Evolutionary conservation across 306 rosid species (phyloP).

Genomic region (Prunus mume): DNA sequence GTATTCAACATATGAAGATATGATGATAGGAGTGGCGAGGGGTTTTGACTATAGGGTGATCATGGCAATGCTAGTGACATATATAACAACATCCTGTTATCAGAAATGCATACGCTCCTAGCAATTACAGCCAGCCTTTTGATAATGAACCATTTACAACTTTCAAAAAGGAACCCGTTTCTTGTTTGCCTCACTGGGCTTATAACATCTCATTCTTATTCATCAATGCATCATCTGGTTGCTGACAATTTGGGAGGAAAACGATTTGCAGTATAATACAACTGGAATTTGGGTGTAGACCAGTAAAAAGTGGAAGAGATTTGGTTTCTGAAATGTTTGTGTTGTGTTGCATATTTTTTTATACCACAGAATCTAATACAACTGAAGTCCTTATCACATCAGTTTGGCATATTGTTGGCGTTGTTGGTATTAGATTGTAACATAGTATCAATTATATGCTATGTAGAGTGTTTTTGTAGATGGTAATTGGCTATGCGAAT

Average conservation of each 20-base stretch:
- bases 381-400: background rate
- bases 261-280: background rate
- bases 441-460: background rate
- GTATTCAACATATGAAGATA: background rate
- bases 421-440: background rate
- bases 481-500: background rate
- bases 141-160: too few relatives aligned
- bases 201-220: background rate
- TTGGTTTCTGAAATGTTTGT: background rate
- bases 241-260: background rate
- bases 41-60: background rate
- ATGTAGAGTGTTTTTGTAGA: background rate
- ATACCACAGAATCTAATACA: background rate
- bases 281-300: background rate
- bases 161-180: background rate
- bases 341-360: too few relatives aligned
- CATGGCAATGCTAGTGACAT: too few relatives aligned
- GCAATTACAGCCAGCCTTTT: too few relatives aligned
- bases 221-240: background rate
- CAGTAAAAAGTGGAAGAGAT: background rate
- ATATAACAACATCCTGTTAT: background rate
- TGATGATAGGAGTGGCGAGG: background rate
- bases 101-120: too few relatives aligned
- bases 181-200: background rate
- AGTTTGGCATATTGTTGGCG: background rate